Base-by-base conservation (phyloP, 306 rosid genomes). In the Leucaena leucocephala region DNA sequence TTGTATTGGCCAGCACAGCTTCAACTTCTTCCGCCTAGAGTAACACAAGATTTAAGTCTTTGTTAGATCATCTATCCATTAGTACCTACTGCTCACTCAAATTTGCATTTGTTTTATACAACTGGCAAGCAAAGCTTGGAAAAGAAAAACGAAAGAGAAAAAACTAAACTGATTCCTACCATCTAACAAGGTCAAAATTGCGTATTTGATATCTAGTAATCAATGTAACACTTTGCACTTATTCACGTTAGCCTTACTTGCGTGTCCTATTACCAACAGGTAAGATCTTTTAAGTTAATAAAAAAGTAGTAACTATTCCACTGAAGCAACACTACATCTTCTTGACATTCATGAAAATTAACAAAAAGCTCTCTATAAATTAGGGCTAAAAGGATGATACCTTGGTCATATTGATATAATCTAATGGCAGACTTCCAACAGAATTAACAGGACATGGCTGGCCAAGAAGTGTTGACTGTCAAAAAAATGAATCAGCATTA, bases 361-460 rank as follows among this genome's bases (percentile, higher is more conserved):
- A 67, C 57, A 70, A 75, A 4, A 78, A 74, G 22, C 40, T 14
- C 49, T 63, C 72, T 19, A 80, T 46, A 77, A 59, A 59, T 74
- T 68, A 85, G 54, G 83, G 77, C 44, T 55, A 38, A 62, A 22
- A 16, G 68, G 78, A 78, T 71, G 58, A 48, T 86, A 93, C 98
- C 98, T 93, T 78, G 77, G 67, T 80, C 88, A 91, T 75, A 85
- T 90, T 73, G 52, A 93, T 48, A 76, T 93, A 93, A 71, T 93
- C 91, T 61, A 85, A 85, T 38, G 97, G 98, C 82, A 93, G 82
- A 89, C 91, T 88, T 77, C 98, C 98, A 71, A 93, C 97, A 22
- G 98, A 93, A 71, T 93, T 93, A 55, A 88, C 92, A 58, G 98
- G 98, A 76, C 98, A 88, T 14, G 98, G 92, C 79, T 86, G 84